Evolutionary conservation across 2,329 filamentous ascomycete species (phyloP).

Genomic region (Xylaria sp.): DNA sequence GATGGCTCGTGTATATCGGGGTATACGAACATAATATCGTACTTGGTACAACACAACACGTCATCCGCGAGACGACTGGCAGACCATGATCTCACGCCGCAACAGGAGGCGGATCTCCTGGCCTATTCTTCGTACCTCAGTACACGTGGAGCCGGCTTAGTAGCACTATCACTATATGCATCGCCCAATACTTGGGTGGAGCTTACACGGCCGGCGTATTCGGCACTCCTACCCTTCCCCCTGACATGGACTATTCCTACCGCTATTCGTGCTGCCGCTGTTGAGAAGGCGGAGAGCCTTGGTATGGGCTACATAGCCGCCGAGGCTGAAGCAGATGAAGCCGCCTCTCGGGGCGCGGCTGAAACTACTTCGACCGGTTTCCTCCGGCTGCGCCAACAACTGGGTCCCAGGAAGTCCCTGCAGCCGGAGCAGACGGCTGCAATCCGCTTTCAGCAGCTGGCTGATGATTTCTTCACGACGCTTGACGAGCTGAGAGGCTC

Average conservation of each 20-base stretch:
- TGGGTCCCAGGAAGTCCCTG: slow-evolving; percentile 52
- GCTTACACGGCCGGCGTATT: slow-evolving; percentile 80
- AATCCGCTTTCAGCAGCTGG: slow-evolving; percentile 78
- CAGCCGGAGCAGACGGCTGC: slow-evolving; percentile 71
- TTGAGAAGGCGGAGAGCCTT: slow-evolving; percentile 71
- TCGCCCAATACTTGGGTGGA: slow-evolving; percentile 85
- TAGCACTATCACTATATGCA: slow-evolving; percentile 89
- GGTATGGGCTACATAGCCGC: slow-evolving; percentile 72
- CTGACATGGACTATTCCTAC: slow-evolving; percentile 86
- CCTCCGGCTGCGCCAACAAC: slow-evolving; percentile 42
- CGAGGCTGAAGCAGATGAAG: slow-evolving; percentile 51
- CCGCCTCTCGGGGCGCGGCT: slow-evolving; percentile 41
- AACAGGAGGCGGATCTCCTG: slow-evolving; percentile 53
- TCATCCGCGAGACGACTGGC: slow-evolving; percentile 39
- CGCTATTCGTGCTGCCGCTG: slow-evolving; percentile 71
- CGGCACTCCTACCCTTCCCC: slow-evolving; percentile 80
- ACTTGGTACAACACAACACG: slow-evolving; percentile 50
- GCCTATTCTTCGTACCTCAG: slow-evolving; percentile 73
- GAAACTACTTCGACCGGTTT: slow-evolving; percentile 43
- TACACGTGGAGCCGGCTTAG: slow-evolving; percentile 74
- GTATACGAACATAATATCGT: slow-evolving; percentile 64
- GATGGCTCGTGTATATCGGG: slow-evolving; percentile 61
- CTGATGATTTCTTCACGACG: slow-evolving; percentile 73
- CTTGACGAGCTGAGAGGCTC: slow-evolving; percentile 66
- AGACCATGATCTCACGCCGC: slow-evolving; percentile 47